Percentiles rank a stretch among this genome's conserved stretches.
phyloP scores from a whole-genome alignment of 805 yeast species.

The Cyberlindnera veronae region DNA sequence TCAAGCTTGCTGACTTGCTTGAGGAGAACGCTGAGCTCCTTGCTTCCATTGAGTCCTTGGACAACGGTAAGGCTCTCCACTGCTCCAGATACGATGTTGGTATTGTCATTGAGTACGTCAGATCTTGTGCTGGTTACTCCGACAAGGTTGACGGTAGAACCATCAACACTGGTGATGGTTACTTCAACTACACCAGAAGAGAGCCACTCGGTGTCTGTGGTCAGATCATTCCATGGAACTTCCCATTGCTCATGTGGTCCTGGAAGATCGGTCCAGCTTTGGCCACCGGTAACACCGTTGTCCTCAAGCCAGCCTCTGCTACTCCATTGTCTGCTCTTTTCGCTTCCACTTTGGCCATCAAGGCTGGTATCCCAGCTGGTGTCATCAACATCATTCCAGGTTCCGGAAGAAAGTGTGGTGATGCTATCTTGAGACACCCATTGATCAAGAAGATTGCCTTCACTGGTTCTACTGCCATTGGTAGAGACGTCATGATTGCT shows the following conservation, averaged over 20 bases:
- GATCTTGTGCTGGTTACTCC: slow-evolving; percentile 53
- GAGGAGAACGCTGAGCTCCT: slow-evolving; percentile 46
- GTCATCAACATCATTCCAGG: slow-evolving; percentile 62
- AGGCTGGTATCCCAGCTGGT: slow-evolving; percentile 65
- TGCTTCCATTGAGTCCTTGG: slow-evolving; percentile 48
- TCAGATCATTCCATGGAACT: slow-evolving; percentile 71
- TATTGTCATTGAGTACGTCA: slow-evolving; percentile 42
- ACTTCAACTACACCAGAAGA: slow-evolving; percentile 52
- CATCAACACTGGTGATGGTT: slow-evolving; percentile 47
- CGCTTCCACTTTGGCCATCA: slow-evolving; percentile 47
- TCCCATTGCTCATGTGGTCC: slow-evolving; percentile 63
- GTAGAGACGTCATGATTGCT: slow-evolving; percentile 55
- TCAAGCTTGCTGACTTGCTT: slow-evolving; percentile 46
- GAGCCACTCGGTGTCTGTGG: slow-evolving; percentile 73
- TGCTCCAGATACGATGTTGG: slow-evolving; percentile 48
- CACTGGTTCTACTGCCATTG: slow-evolving; percentile 66
- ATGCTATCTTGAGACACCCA: slow-evolving; percentile 53
- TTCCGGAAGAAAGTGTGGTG: slow-evolving; percentile 58
- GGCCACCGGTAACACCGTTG: slow-evolving; percentile 63
- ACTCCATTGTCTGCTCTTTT: slow-evolving; percentile 65
- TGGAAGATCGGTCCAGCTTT: slow-evolving; percentile 71
- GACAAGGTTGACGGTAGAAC: slow-evolving; percentile 48
- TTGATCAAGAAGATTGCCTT: slow-evolving; percentile 61
- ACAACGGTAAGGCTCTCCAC: slow-evolving; percentile 49
- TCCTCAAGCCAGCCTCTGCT: slow-evolving; percentile 61